phyloP scores from a whole-genome alignment of 1,284 basidiomycete species.

The Sanguinoderma infundibulare region DNA sequence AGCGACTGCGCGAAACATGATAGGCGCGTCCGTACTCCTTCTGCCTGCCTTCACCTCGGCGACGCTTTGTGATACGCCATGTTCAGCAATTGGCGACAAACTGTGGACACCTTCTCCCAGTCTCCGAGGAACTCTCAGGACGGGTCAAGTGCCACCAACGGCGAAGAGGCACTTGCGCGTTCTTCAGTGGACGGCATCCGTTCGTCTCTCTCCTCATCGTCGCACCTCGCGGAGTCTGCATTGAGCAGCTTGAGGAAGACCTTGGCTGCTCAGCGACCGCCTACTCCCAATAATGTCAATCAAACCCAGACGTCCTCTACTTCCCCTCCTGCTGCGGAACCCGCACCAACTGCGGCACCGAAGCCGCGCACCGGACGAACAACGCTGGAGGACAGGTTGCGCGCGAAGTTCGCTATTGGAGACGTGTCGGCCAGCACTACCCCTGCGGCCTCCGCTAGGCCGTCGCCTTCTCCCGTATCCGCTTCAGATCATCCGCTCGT shows the following conservation, averaged over 20 bases:
- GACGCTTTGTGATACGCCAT: slow-evolving; percentile 3
- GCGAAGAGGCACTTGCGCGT: slow-evolving; percentile 25
- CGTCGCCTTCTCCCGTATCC: slow-evolving; percentile 46
- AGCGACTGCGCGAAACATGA: background rate
- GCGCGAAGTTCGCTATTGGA: slow-evolving; percentile 58
- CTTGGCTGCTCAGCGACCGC: slow-evolving; percentile 54
- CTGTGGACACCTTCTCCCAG: slow-evolving; percentile 35
- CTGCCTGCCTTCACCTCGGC: no score
- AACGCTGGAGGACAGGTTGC: slow-evolving; percentile 73
- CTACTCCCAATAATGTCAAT: slow-evolving; percentile 38
- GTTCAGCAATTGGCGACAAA: slow-evolving; percentile 35
- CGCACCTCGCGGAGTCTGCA: slow-evolving; percentile 63
- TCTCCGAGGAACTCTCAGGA: slow-evolving; percentile 35
- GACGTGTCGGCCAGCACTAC: slow-evolving; percentile 56
- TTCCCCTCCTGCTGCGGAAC: slow-evolving; percentile 15
- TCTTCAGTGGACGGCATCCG: slow-evolving; percentile 30
- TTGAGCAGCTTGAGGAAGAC: slow-evolving; percentile 65
- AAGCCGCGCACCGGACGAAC: slow-evolving; percentile 28
- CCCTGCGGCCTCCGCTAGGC: slow-evolving; percentile 44
- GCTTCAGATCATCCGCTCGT: slow-evolving; percentile 38
- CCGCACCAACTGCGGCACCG: slow-evolving; percentile 21
- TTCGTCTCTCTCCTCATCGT: slow-evolving; percentile 42
- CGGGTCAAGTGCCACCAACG: slow-evolving; percentile 12
- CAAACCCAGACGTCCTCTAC: slow-evolving; percentile 1
- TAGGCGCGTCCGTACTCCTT: no score